These are phyloP conservation scores for Saussurea involucrata DNA, from an alignment of 129 eudicot species.

Conservation along the genomic window DNA sequence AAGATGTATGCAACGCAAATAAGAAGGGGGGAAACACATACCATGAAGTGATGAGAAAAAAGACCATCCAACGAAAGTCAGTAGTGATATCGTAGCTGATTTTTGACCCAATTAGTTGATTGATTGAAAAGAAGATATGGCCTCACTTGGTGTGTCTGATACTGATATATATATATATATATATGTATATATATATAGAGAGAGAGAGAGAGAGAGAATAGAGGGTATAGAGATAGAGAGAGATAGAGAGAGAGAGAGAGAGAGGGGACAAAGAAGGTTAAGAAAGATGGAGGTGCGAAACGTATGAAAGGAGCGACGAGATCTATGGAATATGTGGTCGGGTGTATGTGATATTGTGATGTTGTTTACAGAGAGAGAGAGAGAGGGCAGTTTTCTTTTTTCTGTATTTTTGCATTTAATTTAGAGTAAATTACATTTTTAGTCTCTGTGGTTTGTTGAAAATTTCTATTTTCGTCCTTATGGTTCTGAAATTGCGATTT, in stretches of 20 bases:
- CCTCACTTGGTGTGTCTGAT: background rate
- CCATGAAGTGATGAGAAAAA: conserved; percentile 14
- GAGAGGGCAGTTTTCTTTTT: conserved; percentile 1
- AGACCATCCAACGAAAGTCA: background rate
- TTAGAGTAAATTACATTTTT: too few relatives aligned
- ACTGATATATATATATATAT: too few relatives aligned
- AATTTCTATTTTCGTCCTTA: too few relatives aligned
- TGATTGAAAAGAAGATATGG: background rate
- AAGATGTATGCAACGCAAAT: conserved; percentile 3
- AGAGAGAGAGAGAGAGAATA: background rate
- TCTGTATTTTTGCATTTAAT: background rate
- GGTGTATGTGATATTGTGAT: background rate
- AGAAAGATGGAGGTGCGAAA: background rate
- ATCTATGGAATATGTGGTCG: background rate
- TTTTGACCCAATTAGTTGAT: background rate
- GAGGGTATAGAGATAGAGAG: background rate
- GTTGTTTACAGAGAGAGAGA: background rate
- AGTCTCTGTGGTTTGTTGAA: too few relatives aligned
- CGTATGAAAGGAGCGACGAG: conserved; percentile 18
- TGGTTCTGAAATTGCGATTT: too few relatives aligned
- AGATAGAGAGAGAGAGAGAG: background rate
- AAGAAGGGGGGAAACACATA: background rate
- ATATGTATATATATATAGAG: too few relatives aligned
- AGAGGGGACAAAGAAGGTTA: background rate
- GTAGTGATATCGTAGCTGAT: background rate